Conservation (phyloP, 2,329 filamentous ascomycete species). For the Coniochaeta sp. region DNA sequence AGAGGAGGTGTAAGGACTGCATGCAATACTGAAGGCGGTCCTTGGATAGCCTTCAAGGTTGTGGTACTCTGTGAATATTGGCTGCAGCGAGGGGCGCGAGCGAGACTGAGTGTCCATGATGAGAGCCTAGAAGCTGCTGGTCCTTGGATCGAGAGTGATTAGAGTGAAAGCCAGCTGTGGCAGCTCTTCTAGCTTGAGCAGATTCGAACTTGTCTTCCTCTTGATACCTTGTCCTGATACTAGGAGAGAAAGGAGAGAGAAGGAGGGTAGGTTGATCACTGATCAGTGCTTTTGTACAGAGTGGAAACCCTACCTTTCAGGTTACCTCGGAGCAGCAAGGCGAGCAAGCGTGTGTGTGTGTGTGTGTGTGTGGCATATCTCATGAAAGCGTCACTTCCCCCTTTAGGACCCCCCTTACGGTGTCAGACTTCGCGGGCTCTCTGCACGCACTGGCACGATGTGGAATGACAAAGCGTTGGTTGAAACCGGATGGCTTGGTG, state of each 20-base stretch:
- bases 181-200: neutral
- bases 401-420: no score
- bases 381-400: neutral
- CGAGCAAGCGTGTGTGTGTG: neutral
- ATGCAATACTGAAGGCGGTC: constrained; percentile 14
- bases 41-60: constrained; percentile 15
- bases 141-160: neutral
- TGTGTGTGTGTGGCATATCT: neutral
- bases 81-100: constrained; percentile 15
- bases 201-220: neutral
- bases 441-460: neutral
- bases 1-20: constrained; percentile 12
- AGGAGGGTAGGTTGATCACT: neutral
- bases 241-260: neutral
- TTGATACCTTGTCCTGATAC: neutral
- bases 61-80: constrained; percentile 25
- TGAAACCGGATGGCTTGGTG: neutral
- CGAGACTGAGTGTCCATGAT: constrained; percentile 21
- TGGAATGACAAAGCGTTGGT: constrained; percentile 1
- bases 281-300: neutral
- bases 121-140: neutral
- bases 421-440: no score
- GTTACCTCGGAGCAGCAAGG: no score
- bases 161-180: neutral
- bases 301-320: neutral